phyloP scores from a whole-genome alignment of 805 yeast genomes.

The Metschnikowia proteae region DNA sequence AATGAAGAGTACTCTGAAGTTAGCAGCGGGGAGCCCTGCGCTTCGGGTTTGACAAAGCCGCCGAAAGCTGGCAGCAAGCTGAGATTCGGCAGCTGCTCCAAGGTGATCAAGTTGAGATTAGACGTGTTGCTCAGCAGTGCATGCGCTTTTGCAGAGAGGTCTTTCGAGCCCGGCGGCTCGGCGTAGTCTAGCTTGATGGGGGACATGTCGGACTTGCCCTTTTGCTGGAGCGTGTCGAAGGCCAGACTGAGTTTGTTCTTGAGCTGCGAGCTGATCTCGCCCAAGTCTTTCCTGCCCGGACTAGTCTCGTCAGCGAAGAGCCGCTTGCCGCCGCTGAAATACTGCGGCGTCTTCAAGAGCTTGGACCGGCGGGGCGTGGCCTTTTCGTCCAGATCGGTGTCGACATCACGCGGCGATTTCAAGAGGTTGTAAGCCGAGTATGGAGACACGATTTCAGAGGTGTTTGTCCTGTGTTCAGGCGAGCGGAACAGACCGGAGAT shows the following conservation, averaged over 20 bases:
- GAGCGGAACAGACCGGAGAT: slow-evolving; percentile 28
- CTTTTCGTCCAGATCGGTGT: slow-evolving; percentile 30
- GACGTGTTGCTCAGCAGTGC: not conserved
- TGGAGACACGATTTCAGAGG: slow-evolving; percentile 27
- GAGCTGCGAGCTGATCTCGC: slow-evolving; percentile 37
- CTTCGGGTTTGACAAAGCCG: not conserved
- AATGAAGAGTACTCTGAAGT: not conserved
- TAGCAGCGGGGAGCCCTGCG: not conserved
- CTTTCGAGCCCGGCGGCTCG: not conserved
- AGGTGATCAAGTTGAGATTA: not conserved
- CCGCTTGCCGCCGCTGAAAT: slow-evolving; percentile 37
- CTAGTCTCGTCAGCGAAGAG: slow-evolving; percentile 30
- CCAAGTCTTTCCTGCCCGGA: slow-evolving; percentile 30
- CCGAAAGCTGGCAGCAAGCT: not conserved
- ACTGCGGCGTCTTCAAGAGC: slow-evolving; percentile 38
- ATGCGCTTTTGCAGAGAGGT: slow-evolving; percentile 24
- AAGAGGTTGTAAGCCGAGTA: slow-evolving; percentile 22
- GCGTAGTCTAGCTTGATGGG: slow-evolving; percentile 27
- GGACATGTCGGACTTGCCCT: slow-evolving; percentile 12
- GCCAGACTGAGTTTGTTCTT: slow-evolving; percentile 38
- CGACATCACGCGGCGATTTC: slow-evolving; percentile 33
- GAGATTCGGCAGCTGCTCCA: slow-evolving; percentile 1
- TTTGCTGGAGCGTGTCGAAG: slow-evolving; percentile 35
- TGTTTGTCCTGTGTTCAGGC: slow-evolving; percentile 32
- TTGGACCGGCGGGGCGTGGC: slow-evolving; percentile 21